Base-by-base conservation (phyloP, 2,329 filamentous ascomycete genomes). In the Knufia fluminis region DNA sequence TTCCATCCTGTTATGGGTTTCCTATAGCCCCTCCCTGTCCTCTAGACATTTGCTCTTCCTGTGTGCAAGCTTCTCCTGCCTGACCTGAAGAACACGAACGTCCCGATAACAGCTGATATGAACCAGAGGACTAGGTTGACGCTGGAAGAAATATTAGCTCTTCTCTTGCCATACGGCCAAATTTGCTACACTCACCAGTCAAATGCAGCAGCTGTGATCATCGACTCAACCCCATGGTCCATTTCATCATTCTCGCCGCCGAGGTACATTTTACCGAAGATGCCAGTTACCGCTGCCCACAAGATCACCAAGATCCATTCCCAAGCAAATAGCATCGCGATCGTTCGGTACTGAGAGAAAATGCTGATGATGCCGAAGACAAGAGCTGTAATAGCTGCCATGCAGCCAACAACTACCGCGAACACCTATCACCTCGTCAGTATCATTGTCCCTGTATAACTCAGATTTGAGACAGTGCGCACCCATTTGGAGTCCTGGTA, bases 131-230 rank as follows among this genome's bases (percentile, higher is more conserved):
- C 62, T 64, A 87, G 77, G 63, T 83, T 86, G 41, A 77, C 71
- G 45, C 48, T 50, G 31, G 10, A 3, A 10, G 22, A 12, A 16
- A 8, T 23, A 10, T 36, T 16, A 43, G 40, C 19, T 35, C 16
- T 9, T 16, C 2, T 14, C 19, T 16, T 4, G n/a, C 28, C n/a
- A 17, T 20, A 17, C 4, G 22, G 22, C 23, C 16, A 20, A 3
- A 35, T 9, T 10, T 28, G 26, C 7, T n/a, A 14, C 9, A 46
- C 31, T 28, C 40, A 46, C 41, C 94, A 66, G 64, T 91, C 85
- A 40, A 94, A 74, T 85, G 86, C 94, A 14, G 92, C 86, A 3
- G 87, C 86, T 62, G 83, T 81, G 70, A 89, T 88, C 88, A 95
- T 94, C 50, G 86, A 77, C 57, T 73, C 69, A 50, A 91, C 75